Conservation (phyloP, 225 moss, liverwort and hornwort species). For the Anthoceros angustus region DNA sequence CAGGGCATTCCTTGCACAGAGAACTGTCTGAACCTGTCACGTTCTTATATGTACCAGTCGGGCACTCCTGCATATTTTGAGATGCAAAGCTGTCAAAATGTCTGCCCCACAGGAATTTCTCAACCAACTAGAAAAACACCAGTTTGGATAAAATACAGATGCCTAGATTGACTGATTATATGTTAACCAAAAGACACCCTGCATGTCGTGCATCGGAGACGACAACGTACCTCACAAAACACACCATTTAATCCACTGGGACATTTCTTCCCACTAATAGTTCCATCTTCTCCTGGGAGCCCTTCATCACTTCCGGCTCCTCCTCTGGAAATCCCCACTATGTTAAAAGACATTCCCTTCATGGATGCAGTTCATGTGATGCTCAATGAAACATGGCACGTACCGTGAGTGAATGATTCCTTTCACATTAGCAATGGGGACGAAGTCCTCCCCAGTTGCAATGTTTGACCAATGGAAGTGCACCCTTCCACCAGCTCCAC, state of each 20-base stretch:
- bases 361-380: background rate
- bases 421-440: constrained; percentile 57
- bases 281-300: constrained; percentile 49
- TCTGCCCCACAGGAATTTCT: too few relatives aligned
- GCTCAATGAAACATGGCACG: background rate
- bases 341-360: constrained; percentile 4
- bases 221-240: constrained; percentile 63
- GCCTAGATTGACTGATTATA: too few relatives aligned
- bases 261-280: constrained; percentile 69
- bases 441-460: constrained; percentile 67
- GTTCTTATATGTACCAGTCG: constrained; percentile 84
- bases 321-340: constrained; percentile 31
- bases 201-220: too few relatives aligned
- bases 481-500: constrained; percentile 81
- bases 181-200: too few relatives aligned
- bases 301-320: constrained; percentile 53
- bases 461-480: constrained; percentile 98
- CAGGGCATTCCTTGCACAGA: constrained; percentile 59
- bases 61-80: constrained; percentile 60
- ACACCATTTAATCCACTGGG: constrained; percentile 82
- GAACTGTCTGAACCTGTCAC: constrained; percentile 46
- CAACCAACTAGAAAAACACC: background rate
- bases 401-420: constrained; percentile 81
- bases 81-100: background rate
- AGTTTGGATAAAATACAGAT: background rate